Percentiles rank a stretch among this genome's conserved stretches.
phyloP scores from a whole-genome alignment of 164 flowering plant species.

The Nymphaea colorata region DNA sequence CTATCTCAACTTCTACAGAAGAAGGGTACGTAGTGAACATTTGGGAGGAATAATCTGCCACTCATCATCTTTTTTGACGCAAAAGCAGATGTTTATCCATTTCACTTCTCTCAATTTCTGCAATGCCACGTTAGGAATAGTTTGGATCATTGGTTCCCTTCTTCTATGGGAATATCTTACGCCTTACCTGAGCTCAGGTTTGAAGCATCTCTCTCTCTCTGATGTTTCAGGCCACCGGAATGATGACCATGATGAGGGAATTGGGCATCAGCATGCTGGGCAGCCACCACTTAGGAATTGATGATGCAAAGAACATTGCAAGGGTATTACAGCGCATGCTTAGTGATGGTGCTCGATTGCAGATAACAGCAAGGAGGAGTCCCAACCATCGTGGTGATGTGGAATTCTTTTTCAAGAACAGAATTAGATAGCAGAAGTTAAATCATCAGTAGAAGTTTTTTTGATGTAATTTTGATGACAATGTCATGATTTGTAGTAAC shows the following conservation, averaged over 20 bases:
- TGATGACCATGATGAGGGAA: constrained; percentile 80
- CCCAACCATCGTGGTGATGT: constrained; percentile 30
- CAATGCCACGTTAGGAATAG: not conserved
- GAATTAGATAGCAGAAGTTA: constrained; percentile 25
- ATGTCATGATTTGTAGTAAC: too few relatives aligned
- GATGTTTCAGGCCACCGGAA: constrained; percentile 72
- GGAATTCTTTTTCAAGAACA: constrained; percentile 53
- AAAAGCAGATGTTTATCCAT: not conserved
- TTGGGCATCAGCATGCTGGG: constrained; percentile 52
- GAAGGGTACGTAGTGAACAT: constrained; percentile 34
- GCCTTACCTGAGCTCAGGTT: not conserved
- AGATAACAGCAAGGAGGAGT: constrained; percentile 67
- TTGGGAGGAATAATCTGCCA: not conserved
- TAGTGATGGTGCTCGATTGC: constrained; percentile 66
- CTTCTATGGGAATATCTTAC: not conserved
- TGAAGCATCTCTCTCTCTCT: not conserved
- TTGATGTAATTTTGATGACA: too few relatives aligned
- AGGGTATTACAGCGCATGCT: constrained; percentile 81
- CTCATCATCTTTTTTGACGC: not conserved
- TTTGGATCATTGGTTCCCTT: not conserved
- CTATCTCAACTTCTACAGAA: constrained; percentile 71
- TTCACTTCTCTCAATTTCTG: too few relatives aligned
- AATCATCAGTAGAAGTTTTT: too few relatives aligned
- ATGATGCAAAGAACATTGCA: constrained; percentile 81
- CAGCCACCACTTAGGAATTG: constrained; percentile 96